Evolutionary conservation across 2,329 filamentous ascomycete genomes (phyloP).

Genomic region (Colletotrichum sp.): DNA sequence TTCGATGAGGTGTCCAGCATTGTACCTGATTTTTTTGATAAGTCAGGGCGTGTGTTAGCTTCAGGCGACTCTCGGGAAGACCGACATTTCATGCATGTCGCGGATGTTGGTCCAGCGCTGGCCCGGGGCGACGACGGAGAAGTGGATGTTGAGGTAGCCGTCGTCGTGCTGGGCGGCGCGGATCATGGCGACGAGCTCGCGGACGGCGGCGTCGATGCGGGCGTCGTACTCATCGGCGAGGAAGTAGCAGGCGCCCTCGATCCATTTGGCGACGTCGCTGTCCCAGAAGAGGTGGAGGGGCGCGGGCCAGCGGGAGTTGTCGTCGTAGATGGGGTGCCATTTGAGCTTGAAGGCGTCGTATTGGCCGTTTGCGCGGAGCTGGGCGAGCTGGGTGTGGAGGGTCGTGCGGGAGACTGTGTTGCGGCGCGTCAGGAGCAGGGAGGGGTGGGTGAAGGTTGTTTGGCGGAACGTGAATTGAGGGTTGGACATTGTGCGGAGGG

Average conservation of each 20-base stretch:
- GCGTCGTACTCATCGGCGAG: slow-evolving; percentile 44
- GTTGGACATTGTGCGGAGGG: slow-evolving; percentile 29
- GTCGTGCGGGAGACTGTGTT: slow-evolving; percentile 40
- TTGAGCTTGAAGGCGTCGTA: slow-evolving; percentile 63
- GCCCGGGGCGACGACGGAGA: slow-evolving; percentile 60
- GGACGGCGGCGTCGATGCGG: slow-evolving; percentile 53
- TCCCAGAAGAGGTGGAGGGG: slow-evolving; percentile 67
- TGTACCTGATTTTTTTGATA: slow-evolving; percentile 46
- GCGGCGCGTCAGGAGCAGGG: slow-evolving; percentile 37
- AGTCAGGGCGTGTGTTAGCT: neutral
- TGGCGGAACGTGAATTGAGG: slow-evolving; percentile 40
- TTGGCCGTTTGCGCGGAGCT: slow-evolving; percentile 58
- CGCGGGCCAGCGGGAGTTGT: slow-evolving; percentile 56
- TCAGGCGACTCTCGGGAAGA: neutral
- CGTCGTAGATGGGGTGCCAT: slow-evolving; percentile 60
- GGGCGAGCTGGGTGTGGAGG: slow-evolving; percentile 54
- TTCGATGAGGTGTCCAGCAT: slow-evolving; percentile 66
- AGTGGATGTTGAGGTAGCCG: slow-evolving; percentile 69
- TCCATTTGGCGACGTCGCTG: slow-evolving; percentile 60
- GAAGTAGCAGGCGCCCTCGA: slow-evolving; percentile 66
- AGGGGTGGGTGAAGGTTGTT: slow-evolving; percentile 38
- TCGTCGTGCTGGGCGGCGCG: slow-evolving; percentile 60
- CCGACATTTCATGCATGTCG: slow-evolving; percentile 66
- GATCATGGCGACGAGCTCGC: slow-evolving; percentile 64
- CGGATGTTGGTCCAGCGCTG: slow-evolving; percentile 63